A percentile compares a stretch with the other conserved stretches of the same genome.
Evolutionary conservation across 345 rosid genomes (phyloP).

Genomic region (Bretschneidera sinensis): DNA sequence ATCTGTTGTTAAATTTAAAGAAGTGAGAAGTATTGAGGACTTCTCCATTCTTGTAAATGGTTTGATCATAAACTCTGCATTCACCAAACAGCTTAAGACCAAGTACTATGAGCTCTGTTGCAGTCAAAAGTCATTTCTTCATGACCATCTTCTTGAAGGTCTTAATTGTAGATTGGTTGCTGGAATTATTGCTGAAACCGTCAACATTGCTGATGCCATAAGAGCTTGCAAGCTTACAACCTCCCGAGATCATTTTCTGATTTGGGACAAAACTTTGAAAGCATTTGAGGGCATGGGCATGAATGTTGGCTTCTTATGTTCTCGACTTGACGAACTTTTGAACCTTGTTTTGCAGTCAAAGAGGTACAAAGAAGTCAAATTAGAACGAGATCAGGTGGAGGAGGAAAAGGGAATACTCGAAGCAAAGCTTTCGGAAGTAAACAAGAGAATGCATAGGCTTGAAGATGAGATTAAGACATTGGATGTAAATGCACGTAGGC

Average conservation of each 20-base stretch:
- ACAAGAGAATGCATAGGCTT: constrained; percentile 10
- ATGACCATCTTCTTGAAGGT: constrained; percentile 27
- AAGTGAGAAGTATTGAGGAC: constrained; percentile 34
- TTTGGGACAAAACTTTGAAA: constrained; percentile 23
- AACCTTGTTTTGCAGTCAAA: constrained; percentile 17
- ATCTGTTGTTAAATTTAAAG: constrained; percentile 21
- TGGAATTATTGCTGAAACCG: constrained; percentile 11
- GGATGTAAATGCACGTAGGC: neutral
- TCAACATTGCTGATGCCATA: constrained; percentile 30
- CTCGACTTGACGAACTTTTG: constrained; percentile 18
- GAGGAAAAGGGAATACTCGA: constrained; percentile 21
- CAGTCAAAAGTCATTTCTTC: constrained; percentile 35
- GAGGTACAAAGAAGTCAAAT: constrained; percentile 22
- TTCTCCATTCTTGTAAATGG: constrained; percentile 32
- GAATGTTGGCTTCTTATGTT: constrained; percentile 22
- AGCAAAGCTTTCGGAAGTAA: constrained; percentile 18
- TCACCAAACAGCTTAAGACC: constrained; percentile 23
- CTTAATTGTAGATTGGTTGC: constrained; percentile 22
- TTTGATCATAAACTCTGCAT: constrained; percentile 27
- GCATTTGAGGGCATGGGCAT: constrained; percentile 23
- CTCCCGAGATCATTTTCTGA: constrained; percentile 5
- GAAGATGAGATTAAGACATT: constrained; percentile 17
- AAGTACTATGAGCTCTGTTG: constrained; percentile 47
- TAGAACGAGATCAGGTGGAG: constrained; percentile 7
- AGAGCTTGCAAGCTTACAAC: constrained; percentile 19